These are phyloP conservation scores for Phaeoacremonium minimum DNA, from an alignment of 2,329 filamentous ascomycete species.

Conservation along the genomic window DNA sequence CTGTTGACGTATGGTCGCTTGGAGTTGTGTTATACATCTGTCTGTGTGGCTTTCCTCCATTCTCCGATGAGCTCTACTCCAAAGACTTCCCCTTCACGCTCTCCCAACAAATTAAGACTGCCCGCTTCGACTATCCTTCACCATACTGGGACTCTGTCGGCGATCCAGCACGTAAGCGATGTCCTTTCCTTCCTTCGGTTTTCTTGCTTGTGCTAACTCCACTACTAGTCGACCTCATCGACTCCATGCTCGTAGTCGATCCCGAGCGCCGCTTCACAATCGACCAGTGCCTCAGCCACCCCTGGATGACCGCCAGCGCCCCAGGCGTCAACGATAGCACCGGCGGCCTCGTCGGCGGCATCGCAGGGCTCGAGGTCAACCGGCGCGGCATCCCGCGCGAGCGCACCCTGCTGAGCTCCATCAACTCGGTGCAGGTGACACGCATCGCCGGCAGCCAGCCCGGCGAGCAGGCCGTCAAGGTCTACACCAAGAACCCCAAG, in stretches of 20 bases:
- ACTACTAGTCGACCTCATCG: constrained; percentile 73
- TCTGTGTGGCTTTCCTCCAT: constrained; percentile 92
- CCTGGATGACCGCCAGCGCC: constrained; percentile 70
- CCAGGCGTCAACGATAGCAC: constrained; percentile 77
- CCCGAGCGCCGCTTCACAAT: constrained; percentile 79
- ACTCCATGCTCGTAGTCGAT: constrained; percentile 89
- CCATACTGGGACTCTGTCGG: constrained; percentile 92
- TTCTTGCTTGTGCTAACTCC: neutral
- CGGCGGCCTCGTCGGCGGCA: constrained; percentile 83
- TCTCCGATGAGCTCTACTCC: constrained; percentile 87
- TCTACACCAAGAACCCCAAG: constrained; percentile 67
- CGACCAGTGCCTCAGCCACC: constrained; percentile 85
- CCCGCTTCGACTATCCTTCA: constrained; percentile 88
- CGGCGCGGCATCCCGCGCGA: constrained; percentile 76
- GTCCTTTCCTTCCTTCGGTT: neutral
- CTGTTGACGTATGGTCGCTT: constrained; percentile 93
- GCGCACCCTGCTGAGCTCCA: constrained; percentile 75
- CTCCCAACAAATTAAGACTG: constrained; percentile 84
- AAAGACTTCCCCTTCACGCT: constrained; percentile 80
- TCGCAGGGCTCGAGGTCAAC: constrained; percentile 77
- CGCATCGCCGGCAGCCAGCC: constrained; percentile 50
- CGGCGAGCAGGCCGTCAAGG: constrained; percentile 60
- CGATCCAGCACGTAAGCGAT: constrained; percentile 65
- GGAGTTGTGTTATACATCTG: constrained; percentile 98
- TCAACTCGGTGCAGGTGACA: constrained; percentile 67